A percentile compares a stretch with the other conserved stretches of the same genome.
These are phyloP conservation scores for Diutina scorzettiae DNA, from an alignment of 1,139 yeast genomes.

Conservation along the genomic window DNA sequence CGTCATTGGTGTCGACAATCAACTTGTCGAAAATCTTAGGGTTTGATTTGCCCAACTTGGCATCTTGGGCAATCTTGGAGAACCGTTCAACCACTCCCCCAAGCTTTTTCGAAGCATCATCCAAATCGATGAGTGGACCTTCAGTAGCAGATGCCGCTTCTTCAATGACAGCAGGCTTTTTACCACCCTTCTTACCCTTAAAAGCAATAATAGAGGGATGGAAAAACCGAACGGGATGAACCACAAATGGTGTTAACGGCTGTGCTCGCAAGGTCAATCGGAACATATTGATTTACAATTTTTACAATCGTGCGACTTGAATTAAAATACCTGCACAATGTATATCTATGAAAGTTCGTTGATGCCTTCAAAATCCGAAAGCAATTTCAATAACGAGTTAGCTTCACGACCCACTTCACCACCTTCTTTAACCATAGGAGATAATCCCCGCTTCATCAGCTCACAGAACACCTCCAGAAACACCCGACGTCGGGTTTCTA, in stretches of 20 bases:
- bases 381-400: slow-evolving; percentile 12
- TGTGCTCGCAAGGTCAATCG: too few relatives aligned
- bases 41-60: slow-evolving; percentile 57
- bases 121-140: slow-evolving; percentile 18
- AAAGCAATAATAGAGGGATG: background rate
- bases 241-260: too few relatives aligned
- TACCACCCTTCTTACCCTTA: background rate
- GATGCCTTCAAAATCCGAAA: background rate
- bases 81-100: slow-evolving; percentile 40
- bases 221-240: background rate
- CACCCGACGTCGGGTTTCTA: slow-evolving; percentile 46
- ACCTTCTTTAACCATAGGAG: slow-evolving; percentile 49
- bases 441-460: slow-evolving; percentile 41
- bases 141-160: slow-evolving; percentile 11
- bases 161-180: background rate
- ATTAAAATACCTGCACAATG: too few relatives aligned
- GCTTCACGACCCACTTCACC: slow-evolving; percentile 64
- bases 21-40: slow-evolving; percentile 56
- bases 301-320: too few relatives aligned
- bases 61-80: slow-evolving; percentile 43
- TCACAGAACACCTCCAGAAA: slow-evolving; percentile 40
- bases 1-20: slow-evolving; percentile 37
- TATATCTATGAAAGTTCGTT: too few relatives aligned
- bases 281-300: too few relatives aligned
- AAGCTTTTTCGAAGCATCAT: slow-evolving; percentile 34